phyloP scores from a whole-genome alignment of 495 filamentous ascomycete species.

The Xylaria intraflava region DNA sequence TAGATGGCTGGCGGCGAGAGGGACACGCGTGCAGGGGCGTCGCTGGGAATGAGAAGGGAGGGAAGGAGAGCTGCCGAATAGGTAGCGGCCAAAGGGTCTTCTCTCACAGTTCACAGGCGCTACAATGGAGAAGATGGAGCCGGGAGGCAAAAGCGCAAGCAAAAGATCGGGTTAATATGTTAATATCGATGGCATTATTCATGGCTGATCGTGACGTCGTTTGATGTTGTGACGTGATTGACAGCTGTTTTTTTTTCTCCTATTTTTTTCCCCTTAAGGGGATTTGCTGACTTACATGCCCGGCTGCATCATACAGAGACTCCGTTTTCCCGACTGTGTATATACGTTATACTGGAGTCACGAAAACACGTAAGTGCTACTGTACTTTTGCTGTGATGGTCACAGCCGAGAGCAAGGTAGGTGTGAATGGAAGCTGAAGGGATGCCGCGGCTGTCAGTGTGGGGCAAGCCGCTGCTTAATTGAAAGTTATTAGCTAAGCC shows the following conservation, averaged over 20 bases:
- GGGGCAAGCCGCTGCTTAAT: not conserved
- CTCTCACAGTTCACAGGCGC: not conserved
- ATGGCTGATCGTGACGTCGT: not conserved
- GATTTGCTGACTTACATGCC: no score
- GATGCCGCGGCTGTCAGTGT: not conserved
- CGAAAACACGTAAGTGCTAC: no score
- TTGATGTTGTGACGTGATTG: no score
- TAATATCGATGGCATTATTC: constrained; percentile 1
- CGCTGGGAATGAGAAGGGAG: not conserved
- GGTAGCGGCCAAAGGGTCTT: no score
- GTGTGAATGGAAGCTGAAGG: not conserved
- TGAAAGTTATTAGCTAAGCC: not conserved
- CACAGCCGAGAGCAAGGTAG: not conserved
- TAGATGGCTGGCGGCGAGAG: not conserved
- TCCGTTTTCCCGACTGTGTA: no score
- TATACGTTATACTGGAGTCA: no score
- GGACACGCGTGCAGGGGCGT: not conserved
- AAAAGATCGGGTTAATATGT: constrained; percentile 1
- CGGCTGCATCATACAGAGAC: no score
- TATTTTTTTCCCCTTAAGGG: no score
- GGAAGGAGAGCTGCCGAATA: not conserved
- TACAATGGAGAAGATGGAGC: constrained; percentile 1
- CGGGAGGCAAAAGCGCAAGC: constrained; percentile 6
- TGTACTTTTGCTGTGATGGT: no score
- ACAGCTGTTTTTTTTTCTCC: no score